phyloP scores from a whole-genome alignment of 371 early-diverging fungal genomes.

The Rhizopus microsporus region DNA sequence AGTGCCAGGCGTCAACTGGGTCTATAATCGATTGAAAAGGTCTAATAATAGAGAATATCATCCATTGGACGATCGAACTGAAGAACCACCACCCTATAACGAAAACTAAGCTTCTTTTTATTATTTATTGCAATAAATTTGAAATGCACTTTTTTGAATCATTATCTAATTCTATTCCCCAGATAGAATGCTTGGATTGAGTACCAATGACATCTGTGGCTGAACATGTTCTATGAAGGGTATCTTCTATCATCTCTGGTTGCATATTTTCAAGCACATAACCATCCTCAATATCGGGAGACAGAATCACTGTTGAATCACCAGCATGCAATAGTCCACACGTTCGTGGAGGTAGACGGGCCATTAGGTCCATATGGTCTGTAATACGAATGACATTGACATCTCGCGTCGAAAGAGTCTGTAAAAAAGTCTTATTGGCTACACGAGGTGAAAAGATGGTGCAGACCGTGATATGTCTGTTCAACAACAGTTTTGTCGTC shows the following conservation, averaged over 20 bases:
- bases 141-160: background rate
- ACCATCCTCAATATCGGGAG: constrained; percentile 7
- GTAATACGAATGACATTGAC: constrained; percentile 41
- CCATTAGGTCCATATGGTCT: constrained; percentile 26
- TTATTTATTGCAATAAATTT: constrained; percentile 1
- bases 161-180: constrained; percentile 5
- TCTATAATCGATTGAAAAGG: constrained; percentile 31
- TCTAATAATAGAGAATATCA: constrained; percentile 33
- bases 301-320: constrained; percentile 25
- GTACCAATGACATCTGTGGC: constrained; percentile 5
- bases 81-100: constrained; percentile 44
- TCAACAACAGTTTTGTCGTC: constrained; percentile 30
- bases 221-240: constrained; percentile 17
- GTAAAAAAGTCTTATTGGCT: constrained; percentile 29
- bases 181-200: background rate
- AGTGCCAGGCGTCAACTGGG: constrained; percentile 39
- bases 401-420: constrained; percentile 19
- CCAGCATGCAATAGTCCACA: constrained; percentile 38
- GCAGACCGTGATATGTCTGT: constrained; percentile 31
- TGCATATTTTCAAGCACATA: constrained; percentile 10
- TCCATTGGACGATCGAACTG: constrained; percentile 30
- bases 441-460: constrained; percentile 38
- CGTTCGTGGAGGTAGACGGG: constrained; percentile 41
- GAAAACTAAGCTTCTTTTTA: constrained; percentile 13
- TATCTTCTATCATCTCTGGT: constrained; percentile 15